A percentile compares a stretch with the other conserved stretches of the same genome.
These are phyloP conservation scores for Climacium dendroides DNA, from an alignment of 225 moss, liverwort and hornwort species.

Conservation along the genomic window DNA sequence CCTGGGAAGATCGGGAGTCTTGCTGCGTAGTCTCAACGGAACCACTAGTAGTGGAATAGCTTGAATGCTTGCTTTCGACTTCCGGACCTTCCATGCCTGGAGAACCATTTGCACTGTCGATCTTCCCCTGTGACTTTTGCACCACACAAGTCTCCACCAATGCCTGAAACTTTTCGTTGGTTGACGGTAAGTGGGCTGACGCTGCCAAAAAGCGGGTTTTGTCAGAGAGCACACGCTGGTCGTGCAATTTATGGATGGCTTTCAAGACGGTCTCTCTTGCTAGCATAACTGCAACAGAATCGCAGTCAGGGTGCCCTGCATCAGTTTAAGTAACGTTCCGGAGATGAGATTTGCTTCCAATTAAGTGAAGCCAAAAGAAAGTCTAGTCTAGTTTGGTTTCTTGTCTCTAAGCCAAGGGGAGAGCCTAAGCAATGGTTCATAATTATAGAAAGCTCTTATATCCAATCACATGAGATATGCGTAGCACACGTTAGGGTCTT, in stretches of 20 bases:
- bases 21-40: background rate
- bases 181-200: background rate
- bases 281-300: slow-evolving; percentile 37
- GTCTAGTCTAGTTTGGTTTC: background rate
- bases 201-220: slow-evolving; percentile 9
- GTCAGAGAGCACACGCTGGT: slow-evolving; percentile 27
- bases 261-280: slow-evolving; percentile 30
- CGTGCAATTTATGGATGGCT: slow-evolving; percentile 21
- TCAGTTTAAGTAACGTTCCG: background rate
- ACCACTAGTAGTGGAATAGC: slow-evolving; percentile 3
- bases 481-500: background rate
- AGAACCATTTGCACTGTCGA: background rate
- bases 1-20: slow-evolving; percentile 10
- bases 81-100: background rate
- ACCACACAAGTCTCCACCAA: slow-evolving; percentile 25
- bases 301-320: slow-evolving; percentile 44
- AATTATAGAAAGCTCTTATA: background rate
- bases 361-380: background rate
- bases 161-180: slow-evolving; percentile 28
- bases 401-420: background rate
- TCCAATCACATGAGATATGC: background rate
- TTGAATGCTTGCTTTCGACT: slow-evolving; percentile 10
- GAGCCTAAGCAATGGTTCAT: background rate
- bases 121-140: background rate
- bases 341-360: slow-evolving; percentile 3